Evolutionary conservation across 345 rosid species (phyloP).

Genomic region (Geranium brycei): DNA sequence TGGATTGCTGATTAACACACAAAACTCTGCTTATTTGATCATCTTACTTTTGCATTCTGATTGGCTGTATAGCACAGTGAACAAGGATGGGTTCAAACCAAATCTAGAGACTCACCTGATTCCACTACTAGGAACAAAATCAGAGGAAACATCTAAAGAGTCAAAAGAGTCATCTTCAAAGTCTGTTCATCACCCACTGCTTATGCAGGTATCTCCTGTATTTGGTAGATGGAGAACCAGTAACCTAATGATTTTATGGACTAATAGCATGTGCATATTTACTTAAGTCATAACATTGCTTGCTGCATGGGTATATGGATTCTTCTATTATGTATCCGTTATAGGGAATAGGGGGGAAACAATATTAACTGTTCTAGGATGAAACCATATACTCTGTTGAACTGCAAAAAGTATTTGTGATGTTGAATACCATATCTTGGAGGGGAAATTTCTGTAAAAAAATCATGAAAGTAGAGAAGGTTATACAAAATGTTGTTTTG

Average conservation of each 20-base stretch:
- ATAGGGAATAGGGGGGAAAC: no score
- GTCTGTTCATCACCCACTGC: constrained; percentile 69
- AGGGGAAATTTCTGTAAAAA: no score
- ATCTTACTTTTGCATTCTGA: constrained; percentile 5
- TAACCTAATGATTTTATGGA: not conserved
- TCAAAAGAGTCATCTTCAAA: constrained; percentile 41
- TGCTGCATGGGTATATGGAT: not conserved
- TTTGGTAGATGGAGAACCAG: not conserved
- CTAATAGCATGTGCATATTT: not conserved
- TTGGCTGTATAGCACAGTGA: constrained; percentile 61
- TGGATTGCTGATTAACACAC: constrained; percentile 1
- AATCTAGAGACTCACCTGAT: constrained; percentile 79
- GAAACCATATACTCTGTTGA: no score
- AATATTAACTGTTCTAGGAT: no score
- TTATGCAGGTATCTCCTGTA: constrained; percentile 51
- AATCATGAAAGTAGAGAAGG: no score
- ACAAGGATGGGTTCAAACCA: constrained; percentile 85
- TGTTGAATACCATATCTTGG: no score
- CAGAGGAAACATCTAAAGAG: constrained; percentile 35
- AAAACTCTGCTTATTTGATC: constrained; percentile 5
- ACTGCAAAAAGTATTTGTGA: no score
- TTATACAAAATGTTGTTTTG: no score
- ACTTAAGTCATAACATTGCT: not conserved
- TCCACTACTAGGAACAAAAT: constrained; percentile 60
- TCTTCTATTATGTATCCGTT: not conserved